phyloP scores from a whole-genome alignment of 805 yeast species.

The Yarrowia sp. region DNA sequence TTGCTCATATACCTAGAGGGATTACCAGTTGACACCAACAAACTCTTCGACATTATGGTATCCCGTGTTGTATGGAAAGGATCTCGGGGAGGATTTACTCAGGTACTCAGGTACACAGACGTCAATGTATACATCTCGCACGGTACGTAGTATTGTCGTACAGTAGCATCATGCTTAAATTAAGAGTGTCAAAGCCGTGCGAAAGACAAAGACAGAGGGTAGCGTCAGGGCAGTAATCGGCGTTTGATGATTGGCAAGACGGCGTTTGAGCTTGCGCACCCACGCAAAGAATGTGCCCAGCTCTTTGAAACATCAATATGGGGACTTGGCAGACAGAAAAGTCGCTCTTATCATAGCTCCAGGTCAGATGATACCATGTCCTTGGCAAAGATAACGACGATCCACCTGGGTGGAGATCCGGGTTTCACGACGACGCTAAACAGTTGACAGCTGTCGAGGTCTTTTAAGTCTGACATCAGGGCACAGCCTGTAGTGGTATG shows the following conservation, averaged over 20 bases:
- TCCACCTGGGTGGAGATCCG: background rate
- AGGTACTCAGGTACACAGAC: too few relatives aligned
- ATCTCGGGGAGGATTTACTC: too few relatives aligned
- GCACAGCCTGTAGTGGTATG: too few relatives aligned
- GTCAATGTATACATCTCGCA: too few relatives aligned
- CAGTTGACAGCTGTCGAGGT: background rate
- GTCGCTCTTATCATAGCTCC: background rate
- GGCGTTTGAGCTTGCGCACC: background rate
- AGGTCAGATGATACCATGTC: background rate
- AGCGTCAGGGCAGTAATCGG: background rate
- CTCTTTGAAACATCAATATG: too few relatives aligned
- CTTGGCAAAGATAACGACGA: too few relatives aligned
- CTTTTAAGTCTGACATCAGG: too few relatives aligned
- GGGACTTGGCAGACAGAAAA: background rate
- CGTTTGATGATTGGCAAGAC: background rate
- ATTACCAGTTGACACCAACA: too few relatives aligned
- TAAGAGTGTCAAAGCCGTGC: constrained; percentile 1
- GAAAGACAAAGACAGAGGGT: background rate
- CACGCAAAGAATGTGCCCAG: background rate
- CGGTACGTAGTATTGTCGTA: background rate
- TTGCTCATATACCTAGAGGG: too few relatives aligned
- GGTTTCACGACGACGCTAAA: too few relatives aligned
- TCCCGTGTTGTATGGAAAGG: too few relatives aligned
- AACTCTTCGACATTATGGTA: too few relatives aligned
- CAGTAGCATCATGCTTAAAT: background rate